Evolutionary conservation across 2,329 filamentous ascomycete species (phyloP).

Genomic region (Aspergillaceae sp.): DNA sequence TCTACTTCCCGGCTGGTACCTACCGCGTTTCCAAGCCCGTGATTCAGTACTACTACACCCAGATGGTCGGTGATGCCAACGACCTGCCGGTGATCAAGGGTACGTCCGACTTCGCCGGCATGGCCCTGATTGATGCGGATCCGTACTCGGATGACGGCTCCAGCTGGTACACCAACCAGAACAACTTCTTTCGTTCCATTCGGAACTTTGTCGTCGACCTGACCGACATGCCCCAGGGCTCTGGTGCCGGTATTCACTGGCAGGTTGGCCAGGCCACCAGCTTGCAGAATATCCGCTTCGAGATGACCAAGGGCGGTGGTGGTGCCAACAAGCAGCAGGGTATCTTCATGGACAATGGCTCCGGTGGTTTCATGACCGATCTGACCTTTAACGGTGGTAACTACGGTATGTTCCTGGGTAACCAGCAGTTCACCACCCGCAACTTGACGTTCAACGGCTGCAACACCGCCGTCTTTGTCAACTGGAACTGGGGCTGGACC

Average conservation of each 20-base stretch:
- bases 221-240: slow-evolving; percentile 52
- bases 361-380: slow-evolving; percentile 75
- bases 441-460: slow-evolving; percentile 76
- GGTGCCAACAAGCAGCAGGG: slow-evolving; percentile 62
- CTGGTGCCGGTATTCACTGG: slow-evolving; percentile 70
- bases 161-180: slow-evolving; percentile 74
- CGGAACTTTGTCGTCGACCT: slow-evolving; percentile 76
- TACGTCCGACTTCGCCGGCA: slow-evolving; percentile 62
- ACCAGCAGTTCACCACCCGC: slow-evolving; percentile 78
- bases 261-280: slow-evolving; percentile 77
- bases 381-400: slow-evolving; percentile 75
- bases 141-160: slow-evolving; percentile 62
- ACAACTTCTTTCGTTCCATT: slow-evolving; percentile 75
- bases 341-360: slow-evolving; percentile 78
- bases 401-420: slow-evolving; percentile 70
- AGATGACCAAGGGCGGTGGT: slow-evolving; percentile 62
- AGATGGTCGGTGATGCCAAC: slow-evolving; percentile 74
- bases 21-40: slow-evolving; percentile 75
- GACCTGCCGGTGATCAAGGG: slow-evolving; percentile 69
- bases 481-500: slow-evolving; percentile 86
- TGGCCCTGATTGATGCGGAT: slow-evolving; percentile 82
- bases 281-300: slow-evolving; percentile 71
- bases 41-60: slow-evolving; percentile 84
- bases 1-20: slow-evolving; percentile 86
- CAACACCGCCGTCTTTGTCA: slow-evolving; percentile 76